A percentile compares a stretch with the other conserved stretches of the same genome.
Conservation (phyloP, 2,329 filamentous ascomycete species). For the Xylariaceae sp. region DNA sequence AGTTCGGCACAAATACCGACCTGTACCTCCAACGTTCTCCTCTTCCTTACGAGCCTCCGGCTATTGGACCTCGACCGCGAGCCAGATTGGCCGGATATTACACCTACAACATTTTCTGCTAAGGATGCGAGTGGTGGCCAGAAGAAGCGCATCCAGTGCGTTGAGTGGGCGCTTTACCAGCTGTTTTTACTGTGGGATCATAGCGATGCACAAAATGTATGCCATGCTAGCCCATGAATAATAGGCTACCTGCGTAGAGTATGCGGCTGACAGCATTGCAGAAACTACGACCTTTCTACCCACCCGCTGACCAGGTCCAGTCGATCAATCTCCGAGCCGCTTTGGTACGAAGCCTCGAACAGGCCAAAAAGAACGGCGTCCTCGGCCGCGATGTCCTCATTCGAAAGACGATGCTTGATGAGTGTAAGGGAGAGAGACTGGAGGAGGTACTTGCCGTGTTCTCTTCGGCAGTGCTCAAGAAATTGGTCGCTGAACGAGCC, state of each 20-base stretch:
- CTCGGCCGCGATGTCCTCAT: slow-evolving; percentile 81
- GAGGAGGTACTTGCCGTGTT: slow-evolving; percentile 86
- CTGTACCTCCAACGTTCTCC: slow-evolving; percentile 59
- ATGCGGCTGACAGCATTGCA: slow-evolving; percentile 44
- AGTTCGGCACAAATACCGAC: slow-evolving; percentile 33
- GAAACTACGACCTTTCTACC: slow-evolving; percentile 91
- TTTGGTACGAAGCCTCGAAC: slow-evolving; percentile 79
- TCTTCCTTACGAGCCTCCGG: slow-evolving; percentile 84
- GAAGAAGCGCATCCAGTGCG: slow-evolving; percentile 79
- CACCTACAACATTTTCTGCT: slow-evolving; percentile 69
- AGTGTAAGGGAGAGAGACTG: slow-evolving; percentile 90
- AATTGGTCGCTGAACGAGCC: slow-evolving; percentile 57
- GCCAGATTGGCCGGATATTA: slow-evolving; percentile 82
- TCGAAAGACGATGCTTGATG: slow-evolving; percentile 94
- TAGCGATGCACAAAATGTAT: slow-evolving; percentile 74
- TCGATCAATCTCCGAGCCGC: slow-evolving; percentile 88
- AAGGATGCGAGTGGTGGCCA: slow-evolving; percentile 73
- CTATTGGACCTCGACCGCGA: slow-evolving; percentile 79
- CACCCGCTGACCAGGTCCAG: slow-evolving; percentile 86
- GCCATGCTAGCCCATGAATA: slow-evolving; percentile 24
- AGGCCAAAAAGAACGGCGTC: slow-evolving; percentile 84
- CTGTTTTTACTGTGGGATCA: slow-evolving; percentile 86
- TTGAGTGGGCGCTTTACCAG: slow-evolving; percentile 91
- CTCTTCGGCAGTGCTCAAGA: slow-evolving; percentile 82
- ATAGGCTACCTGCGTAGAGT: neutral